Evolutionary conservation across 257 asterid species (phyloP).

Genomic region (Ilex asprella): DNA sequence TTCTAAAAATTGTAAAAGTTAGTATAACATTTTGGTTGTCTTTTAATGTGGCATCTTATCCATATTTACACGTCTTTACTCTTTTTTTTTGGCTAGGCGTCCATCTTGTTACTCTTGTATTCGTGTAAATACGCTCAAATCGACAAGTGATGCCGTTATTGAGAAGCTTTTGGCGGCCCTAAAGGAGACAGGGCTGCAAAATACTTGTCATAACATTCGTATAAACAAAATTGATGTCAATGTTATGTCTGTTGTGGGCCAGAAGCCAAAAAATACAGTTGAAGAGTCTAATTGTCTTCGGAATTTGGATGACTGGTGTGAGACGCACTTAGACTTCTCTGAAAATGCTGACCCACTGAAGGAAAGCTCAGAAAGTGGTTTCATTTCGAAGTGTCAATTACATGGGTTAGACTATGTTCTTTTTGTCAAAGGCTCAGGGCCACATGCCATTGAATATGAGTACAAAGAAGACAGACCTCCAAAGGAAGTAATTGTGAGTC

Average conservation of each 20-base stretch:
- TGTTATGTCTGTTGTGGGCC: background rate
- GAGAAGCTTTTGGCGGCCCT: slow-evolving; percentile 57
- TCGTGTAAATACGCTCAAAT: slow-evolving; percentile 73
- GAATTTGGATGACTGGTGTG: slow-evolving; percentile 13
- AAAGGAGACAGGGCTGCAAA: slow-evolving; percentile 33
- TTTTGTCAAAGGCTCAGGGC: slow-evolving; percentile 83
- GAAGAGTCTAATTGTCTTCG: slow-evolving; percentile 18
- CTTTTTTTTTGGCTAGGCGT: slow-evolving; percentile 42
- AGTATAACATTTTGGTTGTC: background rate
- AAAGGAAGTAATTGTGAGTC: slow-evolving; percentile 89
- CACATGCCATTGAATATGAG: slow-evolving; percentile 67
- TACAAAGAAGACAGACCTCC: slow-evolving; percentile 47
- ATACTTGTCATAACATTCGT: background rate
- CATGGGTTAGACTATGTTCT: slow-evolving; percentile 69
- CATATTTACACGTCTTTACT: background rate
- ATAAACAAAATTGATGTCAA: background rate
- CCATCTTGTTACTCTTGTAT: slow-evolving; percentile 93
- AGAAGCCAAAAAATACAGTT: slow-evolving; percentile 2
- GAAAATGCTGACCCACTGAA: slow-evolving; percentile 15
- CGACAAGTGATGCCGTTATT: slow-evolving; percentile 60
- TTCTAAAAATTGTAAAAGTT: background rate
- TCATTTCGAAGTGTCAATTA: slow-evolving; percentile 55
- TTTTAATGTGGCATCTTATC: background rate
- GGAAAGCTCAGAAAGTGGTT: slow-evolving; percentile 13
- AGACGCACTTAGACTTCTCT: slow-evolving; percentile 11